These are phyloP conservation scores for Babesia divergens DNA, from an alignment of 169 alveolate species.

Conservation along the genomic window DNA sequence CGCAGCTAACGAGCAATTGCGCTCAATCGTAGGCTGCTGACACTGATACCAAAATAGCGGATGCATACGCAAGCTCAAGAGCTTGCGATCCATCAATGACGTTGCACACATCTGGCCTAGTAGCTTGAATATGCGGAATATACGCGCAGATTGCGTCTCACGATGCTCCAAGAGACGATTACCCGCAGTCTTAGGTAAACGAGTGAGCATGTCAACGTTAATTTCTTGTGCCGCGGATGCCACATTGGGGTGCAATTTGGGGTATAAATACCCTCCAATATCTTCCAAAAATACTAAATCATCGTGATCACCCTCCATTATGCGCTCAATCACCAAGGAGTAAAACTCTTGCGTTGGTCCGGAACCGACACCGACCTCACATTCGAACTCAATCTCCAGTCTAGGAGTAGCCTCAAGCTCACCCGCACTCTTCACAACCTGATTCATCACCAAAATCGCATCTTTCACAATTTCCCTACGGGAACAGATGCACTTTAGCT, in stretches of 20 bases:
- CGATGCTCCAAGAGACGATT: not conserved
- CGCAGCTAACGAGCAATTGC: slow-evolving; percentile 49
- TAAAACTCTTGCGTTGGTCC: slow-evolving; percentile 76
- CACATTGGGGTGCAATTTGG: not conserved
- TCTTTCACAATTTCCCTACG: slow-evolving; percentile 11
- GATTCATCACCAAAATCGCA: slow-evolving; percentile 12
- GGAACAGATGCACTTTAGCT: slow-evolving; percentile 13
- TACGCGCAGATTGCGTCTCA: not conserved
- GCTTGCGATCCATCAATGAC: slow-evolving; percentile 64
- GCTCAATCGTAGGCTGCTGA: slow-evolving; percentile 54
- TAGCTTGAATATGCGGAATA: slow-evolving; percentile 63
- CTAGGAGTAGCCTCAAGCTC: slow-evolving; percentile 16
- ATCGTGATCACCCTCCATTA: not conserved
- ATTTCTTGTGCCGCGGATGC: not conserved
- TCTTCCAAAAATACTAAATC: not conserved
- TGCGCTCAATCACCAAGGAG: slow-evolving; percentile 63
- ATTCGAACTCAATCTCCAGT: slow-evolving; percentile 44
- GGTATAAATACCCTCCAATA: not conserved
- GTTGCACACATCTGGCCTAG: slow-evolving; percentile 72
- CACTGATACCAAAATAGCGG: slow-evolving; percentile 74
- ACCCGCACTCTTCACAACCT: not conserved
- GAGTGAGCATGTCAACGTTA: not conserved
- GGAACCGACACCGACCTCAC: slow-evolving; percentile 74
- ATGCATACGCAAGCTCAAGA: slow-evolving; percentile 53
- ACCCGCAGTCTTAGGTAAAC: not conserved